Evolutionary conservation across 257 asterid genomes (phyloP).

Genomic region (Scutellaria baicalensis): DNA sequence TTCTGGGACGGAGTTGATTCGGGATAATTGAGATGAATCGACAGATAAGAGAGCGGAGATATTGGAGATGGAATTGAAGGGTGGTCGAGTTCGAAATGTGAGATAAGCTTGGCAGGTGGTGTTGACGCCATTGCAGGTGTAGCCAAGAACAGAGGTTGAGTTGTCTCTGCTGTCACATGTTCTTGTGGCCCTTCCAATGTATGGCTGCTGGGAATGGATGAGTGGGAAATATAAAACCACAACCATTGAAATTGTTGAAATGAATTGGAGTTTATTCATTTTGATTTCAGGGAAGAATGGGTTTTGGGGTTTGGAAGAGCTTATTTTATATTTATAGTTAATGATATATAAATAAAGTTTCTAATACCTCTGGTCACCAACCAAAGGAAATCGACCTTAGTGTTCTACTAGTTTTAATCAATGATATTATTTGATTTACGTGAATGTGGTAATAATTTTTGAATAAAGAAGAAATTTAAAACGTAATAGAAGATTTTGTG

Average conservation of each 20-base stretch:
- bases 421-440: too few species aligned
- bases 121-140: slow-evolving; percentile 59
- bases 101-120: slow-evolving; percentile 63
- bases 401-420: too few species aligned
- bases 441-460: too few species aligned
- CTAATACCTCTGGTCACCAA: too few species aligned
- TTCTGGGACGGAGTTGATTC: slow-evolving; percentile 46
- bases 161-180: slow-evolving; percentile 20
- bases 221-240: slow-evolving; percentile 22
- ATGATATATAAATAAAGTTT: background rate
- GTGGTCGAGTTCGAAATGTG: slow-evolving; percentile 61
- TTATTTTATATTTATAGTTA: background rate
- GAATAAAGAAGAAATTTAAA: too few species aligned
- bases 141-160: slow-evolving; percentile 59
- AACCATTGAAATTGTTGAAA: slow-evolving; percentile 19
- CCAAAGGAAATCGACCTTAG: too few species aligned
- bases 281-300: background rate
- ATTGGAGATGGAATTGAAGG: slow-evolving; percentile 42
- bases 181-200: slow-evolving; percentile 23
- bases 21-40: slow-evolving; percentile 41
- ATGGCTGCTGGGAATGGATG: slow-evolving; percentile 64
- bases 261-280: slow-evolving; percentile 20
- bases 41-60: slow-evolving; percentile 48
- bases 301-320: background rate
- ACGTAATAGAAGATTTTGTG: too few species aligned